Evolutionary conservation across 1,139 yeast species (phyloP).

Genomic region (Magnusiomyces ingens): DNA sequence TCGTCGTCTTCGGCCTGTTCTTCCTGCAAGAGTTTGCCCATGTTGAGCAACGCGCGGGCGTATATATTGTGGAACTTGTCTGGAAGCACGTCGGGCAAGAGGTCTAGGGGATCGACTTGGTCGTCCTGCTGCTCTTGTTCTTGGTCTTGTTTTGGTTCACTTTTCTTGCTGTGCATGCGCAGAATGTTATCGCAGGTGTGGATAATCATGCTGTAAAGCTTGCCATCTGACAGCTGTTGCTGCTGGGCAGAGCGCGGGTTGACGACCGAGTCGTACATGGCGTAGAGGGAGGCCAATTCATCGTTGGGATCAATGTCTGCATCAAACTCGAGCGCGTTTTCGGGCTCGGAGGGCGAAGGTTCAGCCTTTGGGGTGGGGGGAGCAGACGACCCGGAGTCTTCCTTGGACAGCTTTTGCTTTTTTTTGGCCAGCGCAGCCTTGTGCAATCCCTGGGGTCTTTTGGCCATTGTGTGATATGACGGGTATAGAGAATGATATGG

Average conservation of each 20-base stretch:
- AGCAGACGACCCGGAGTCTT: conserved; percentile 4
- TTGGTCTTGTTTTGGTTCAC: not conserved
- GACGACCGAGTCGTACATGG: conserved; percentile 51
- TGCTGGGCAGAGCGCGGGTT: not conserved
- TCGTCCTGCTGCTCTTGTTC: not conserved
- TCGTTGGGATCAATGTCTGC: conserved; percentile 70
- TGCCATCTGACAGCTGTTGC: conserved; percentile 3
- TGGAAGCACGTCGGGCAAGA: conserved; percentile 34
- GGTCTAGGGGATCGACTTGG: conserved; percentile 12
- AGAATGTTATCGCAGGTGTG: conserved; percentile 68
- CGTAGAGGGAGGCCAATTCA: conserved; percentile 65
- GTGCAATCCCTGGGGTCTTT: conserved; percentile 80
- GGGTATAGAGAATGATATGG: not conserved
- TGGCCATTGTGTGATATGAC: conserved; percentile 31
- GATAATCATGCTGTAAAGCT: conserved; percentile 36
- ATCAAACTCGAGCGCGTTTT: conserved; percentile 62
- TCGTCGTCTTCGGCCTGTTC: conserved; percentile 22
- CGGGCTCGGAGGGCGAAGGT: conserved; percentile 24
- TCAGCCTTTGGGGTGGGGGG: conserved; percentile 18
- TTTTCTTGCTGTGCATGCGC: conserved; percentile 10
- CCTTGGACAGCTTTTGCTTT: conserved; percentile 26
- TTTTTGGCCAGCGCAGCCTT: conserved; percentile 49
- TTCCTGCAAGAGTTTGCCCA: conserved; percentile 18
- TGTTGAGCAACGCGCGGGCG: conserved; percentile 49
- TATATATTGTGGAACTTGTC: conserved; percentile 67